phyloP scores from a whole-genome alignment of 768 basidiomycete genomes.

The Xerocomellus intermedius region DNA sequence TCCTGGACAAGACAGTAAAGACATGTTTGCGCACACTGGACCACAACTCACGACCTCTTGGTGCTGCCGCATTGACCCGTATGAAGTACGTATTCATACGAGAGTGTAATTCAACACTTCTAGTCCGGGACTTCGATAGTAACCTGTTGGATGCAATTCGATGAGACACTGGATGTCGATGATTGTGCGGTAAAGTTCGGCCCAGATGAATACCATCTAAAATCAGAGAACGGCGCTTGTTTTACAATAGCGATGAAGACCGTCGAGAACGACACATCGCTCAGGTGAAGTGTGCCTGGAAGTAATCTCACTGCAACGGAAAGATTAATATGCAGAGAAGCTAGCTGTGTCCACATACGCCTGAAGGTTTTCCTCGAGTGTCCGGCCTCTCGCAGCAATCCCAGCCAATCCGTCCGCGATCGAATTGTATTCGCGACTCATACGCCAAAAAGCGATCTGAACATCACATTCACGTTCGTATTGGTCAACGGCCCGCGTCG shows the following conservation, averaged over 20 bases:
- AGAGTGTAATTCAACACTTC: neutral
- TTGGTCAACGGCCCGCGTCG: neutral
- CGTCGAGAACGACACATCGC: neutral
- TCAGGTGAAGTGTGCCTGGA: neutral
- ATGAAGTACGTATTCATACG: too few relatives aligned
- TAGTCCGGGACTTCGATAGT: neutral
- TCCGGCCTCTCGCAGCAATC: neutral
- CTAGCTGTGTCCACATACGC: too few relatives aligned
- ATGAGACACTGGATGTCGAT: neutral
- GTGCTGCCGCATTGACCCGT: too few relatives aligned
- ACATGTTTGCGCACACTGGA: too few relatives aligned
- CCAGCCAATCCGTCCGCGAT: neutral
- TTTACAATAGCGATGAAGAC: neutral
- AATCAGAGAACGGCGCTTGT: neutral
- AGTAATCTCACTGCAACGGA: neutral
- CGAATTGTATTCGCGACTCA: neutral
- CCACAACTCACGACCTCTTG: too few relatives aligned
- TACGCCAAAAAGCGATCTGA: neutral
- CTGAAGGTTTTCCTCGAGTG: neutral
- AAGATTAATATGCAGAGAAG: too few relatives aligned
- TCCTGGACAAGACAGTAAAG: too few relatives aligned
- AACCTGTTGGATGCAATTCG: too few relatives aligned
- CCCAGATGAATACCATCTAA: neutral
- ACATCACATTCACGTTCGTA: neutral
- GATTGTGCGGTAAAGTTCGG: neutral